Conservation (phyloP, 176 grass and related monocot genomes). For the Avena atlantica region DNA sequence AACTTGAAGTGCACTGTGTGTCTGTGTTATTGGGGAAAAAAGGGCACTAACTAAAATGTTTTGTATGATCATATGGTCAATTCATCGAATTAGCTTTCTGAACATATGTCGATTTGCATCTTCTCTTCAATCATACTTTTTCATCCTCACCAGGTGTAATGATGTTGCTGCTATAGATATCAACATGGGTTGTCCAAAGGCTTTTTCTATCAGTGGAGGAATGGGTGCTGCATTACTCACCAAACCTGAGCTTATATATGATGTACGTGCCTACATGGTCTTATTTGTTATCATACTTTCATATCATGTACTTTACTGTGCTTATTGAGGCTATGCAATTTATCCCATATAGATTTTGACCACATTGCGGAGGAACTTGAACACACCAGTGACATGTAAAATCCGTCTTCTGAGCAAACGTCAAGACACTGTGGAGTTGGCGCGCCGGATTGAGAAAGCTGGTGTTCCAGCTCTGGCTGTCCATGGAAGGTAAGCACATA, state of each 20-base stretch:
- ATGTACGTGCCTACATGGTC: constrained; percentile 71
- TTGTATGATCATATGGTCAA: constrained; percentile 21
- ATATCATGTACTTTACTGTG: constrained; percentile 17
- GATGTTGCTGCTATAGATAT: constrained; percentile 96
- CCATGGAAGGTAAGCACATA: constrained; percentile 74
- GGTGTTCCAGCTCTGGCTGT: constrained; percentile 89
- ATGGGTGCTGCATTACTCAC: constrained; percentile 98
- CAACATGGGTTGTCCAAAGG: constrained; percentile 95
- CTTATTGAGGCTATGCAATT: constrained; percentile 43
- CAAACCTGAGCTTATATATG: constrained; percentile 98
- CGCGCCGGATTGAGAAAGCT: constrained; percentile 86
- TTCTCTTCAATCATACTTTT: constrained; percentile 32
- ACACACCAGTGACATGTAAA: constrained; percentile 85
- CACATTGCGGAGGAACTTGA: constrained; percentile 81
- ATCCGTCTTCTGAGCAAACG: constrained; percentile 78
- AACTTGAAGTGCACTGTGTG: not conserved
- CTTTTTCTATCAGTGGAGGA: constrained; percentile 91
- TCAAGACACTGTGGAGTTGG: constrained; percentile 84
- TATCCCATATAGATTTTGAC: constrained; percentile 86
- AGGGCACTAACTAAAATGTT: not conserved
- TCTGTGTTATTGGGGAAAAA: not conserved
- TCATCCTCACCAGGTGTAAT: constrained; percentile 60
- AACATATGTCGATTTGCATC: constrained; percentile 8
- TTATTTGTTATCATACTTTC: constrained; percentile 35
- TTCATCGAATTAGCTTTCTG: not conserved